Percentiles rank a stretch among this genome's conserved stretches.
phyloP scores from a whole-genome alignment of 116 monocot genomes.

The Cymodocea nodosa region DNA sequence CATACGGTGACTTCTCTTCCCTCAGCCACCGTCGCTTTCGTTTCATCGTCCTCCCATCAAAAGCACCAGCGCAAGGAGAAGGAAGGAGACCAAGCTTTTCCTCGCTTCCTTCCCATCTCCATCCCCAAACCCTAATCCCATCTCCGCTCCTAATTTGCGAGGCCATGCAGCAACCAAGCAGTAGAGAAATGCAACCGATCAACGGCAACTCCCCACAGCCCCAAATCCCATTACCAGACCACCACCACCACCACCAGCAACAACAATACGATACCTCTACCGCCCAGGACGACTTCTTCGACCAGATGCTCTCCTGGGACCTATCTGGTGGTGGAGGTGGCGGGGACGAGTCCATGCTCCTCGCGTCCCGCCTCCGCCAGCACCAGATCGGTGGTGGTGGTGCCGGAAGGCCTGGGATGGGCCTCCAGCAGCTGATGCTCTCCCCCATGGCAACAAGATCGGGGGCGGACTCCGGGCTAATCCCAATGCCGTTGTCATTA shows the following conservation, averaged over 20 bases:
- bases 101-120: not conserved
- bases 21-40: no score
- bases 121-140: constrained; percentile 7
- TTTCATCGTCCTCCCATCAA: not conserved
- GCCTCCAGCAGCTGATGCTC: constrained; percentile 49
- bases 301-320: constrained; percentile 62
- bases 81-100: not conserved
- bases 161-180: constrained; percentile 9
- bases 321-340: constrained; percentile 1
- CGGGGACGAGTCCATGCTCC: constrained; percentile 48
- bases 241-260: constrained; percentile 6
- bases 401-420: constrained; percentile 29
- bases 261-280: constrained; percentile 5
- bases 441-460: constrained; percentile 14
- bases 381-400: constrained; percentile 66
- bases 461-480: constrained; percentile 19
- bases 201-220: constrained; percentile 38
- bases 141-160: not conserved
- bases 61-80: not conserved
- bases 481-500: constrained; percentile 46
- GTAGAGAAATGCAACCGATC: constrained; percentile 28
- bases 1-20: no score
- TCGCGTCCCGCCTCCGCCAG: constrained; percentile 74
- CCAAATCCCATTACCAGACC: constrained; percentile 3
- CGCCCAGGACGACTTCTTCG: constrained; percentile 50